These are phyloP conservation scores for Ceratocystis eucalypticola DNA, from an alignment of 2,329 filamentous ascomycete species.

Conservation along the genomic window DNA sequence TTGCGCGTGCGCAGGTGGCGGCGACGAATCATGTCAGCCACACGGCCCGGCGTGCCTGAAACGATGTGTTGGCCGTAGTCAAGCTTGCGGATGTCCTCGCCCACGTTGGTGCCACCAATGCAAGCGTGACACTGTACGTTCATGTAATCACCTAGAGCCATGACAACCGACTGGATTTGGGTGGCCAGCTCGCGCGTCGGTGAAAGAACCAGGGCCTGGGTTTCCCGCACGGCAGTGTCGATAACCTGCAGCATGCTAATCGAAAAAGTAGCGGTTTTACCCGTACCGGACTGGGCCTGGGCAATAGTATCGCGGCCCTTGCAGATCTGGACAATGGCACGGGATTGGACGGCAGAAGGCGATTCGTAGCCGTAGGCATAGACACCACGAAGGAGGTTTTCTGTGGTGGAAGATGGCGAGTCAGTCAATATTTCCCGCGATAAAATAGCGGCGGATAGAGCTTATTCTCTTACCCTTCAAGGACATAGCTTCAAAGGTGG, in stretches of 20 bases:
- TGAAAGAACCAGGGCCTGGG: conserved; percentile 87
- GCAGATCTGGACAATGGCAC: conserved; percentile 97
- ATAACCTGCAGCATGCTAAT: conserved; percentile 95
- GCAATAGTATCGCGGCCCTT: conserved; percentile 98
- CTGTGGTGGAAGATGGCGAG: conserved; percentile 27
- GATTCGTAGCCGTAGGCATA: conserved; percentile 99
- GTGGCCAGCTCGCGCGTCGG: conserved; percentile 94
- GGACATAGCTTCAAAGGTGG: conserved; percentile 91
- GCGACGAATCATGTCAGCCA: conserved; percentile 52
- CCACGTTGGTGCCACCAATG: conserved; percentile 94
- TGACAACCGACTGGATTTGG: conserved; percentile 95
- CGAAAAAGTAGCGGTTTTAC: conserved; percentile 92
- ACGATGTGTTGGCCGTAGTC: conserved; percentile 97
- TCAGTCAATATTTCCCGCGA: neutral
- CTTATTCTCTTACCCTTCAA: conserved; percentile 51
- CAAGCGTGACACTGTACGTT: conserved; percentile 98
- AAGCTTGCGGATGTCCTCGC: conserved; percentile 93
- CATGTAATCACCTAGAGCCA: conserved; percentile 99
- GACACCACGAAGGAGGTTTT: conserved; percentile 89
- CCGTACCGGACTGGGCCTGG: conserved; percentile 91
- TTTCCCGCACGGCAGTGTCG: conserved; percentile 82
- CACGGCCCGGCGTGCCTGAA: conserved; percentile 90
- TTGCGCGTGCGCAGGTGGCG: conserved; percentile 44
- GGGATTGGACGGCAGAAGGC: conserved; percentile 91
- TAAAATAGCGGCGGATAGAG: too few species aligned